Base-by-base conservation (phyloP, 768 basidiomycete genomes). In the Coprinopsis strossmayeri region DNA sequence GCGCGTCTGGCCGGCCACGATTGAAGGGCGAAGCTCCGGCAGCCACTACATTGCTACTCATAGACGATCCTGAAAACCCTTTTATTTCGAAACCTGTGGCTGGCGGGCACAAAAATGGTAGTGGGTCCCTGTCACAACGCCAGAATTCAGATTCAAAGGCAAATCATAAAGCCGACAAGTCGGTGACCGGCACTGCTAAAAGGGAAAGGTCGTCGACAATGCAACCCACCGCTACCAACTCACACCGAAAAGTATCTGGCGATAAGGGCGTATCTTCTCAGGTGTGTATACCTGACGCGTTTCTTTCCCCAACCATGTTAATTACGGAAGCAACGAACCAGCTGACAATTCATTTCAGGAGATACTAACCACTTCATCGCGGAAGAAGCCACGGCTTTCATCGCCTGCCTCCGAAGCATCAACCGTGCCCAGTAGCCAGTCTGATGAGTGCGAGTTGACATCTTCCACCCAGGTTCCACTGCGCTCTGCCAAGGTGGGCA, bases 341-440 rank as follows among this genome's bases (percentile, higher is more conserved):
- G 11, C 46, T 48, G 12, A 48, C 37, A 18, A 12, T 38, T 37
- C n/a, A n/a, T 27, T 35, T 24, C 18, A 3, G n/a, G 18, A 42
- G 32, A 4, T 25, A 13, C 12, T 18, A 4, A 40, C 18, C 11
- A 44, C 7, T 11, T 34, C 35, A 9, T 30, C 49, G 5, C 62
- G 54, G 46, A 77, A 72, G 60, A 74, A 67, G 41, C 61, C 61
- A 9, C 73, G 71, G 17, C 46, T 69, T 23, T 67, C 67, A 1
- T 57, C 69, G 20, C 65, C 71, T 5, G 55, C 59, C 28, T 5
- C 5, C 24, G 59, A 56, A 1, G 52, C 57, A 39, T 62, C 53
- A 45, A 59, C 60, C 21, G 68, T 84, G 5, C 80, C 78, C 18
- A 84, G 80, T 40, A 85, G 83, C 54, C 78, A 83, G 60, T 82